A percentile compares a stretch with the other conserved stretches of the same genome.
These are phyloP conservation scores for Thalassiosira profunda DNA, from an alignment of 108 stramenopile species.

Conservation along the genomic window DNA sequence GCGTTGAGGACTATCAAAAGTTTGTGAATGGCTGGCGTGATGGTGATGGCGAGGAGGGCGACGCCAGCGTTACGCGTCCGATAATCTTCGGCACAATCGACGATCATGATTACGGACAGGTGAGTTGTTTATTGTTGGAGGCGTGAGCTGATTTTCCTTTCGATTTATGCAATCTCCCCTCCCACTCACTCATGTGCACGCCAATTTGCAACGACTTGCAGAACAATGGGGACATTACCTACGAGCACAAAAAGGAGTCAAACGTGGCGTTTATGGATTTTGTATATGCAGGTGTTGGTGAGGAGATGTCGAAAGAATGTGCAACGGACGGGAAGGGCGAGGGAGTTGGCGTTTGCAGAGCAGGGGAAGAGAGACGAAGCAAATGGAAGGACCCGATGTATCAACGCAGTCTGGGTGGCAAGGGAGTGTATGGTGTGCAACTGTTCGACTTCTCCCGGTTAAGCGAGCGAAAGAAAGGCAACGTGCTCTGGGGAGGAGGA, in stretches of 20 bases:
- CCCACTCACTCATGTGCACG: too few relatives aligned
- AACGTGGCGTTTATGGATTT: constrained; percentile 70
- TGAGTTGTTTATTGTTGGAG: too few relatives aligned
- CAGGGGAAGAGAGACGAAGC: neutral
- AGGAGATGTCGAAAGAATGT: too few relatives aligned
- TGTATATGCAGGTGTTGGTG: constrained; percentile 23
- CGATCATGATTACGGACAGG: constrained; percentile 88
- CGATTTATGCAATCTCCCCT: too few relatives aligned
- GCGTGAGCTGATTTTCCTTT: too few relatives aligned
- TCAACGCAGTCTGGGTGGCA: constrained; percentile 52
- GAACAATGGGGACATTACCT: too few relatives aligned
- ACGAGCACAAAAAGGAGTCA: constrained; percentile 44
- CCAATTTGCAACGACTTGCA: too few relatives aligned
- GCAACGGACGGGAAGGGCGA: constrained; percentile 12
- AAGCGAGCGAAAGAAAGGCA: constrained; percentile 2
- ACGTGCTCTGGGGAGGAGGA: constrained; percentile 26
- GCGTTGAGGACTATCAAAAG: constrained; percentile 52
- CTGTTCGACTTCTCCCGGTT: constrained; percentile 75
- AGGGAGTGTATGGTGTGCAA: constrained; percentile 85
- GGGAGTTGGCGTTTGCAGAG: neutral
- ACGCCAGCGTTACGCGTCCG: constrained; percentile 2
- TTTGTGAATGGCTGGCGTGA: constrained; percentile 51
- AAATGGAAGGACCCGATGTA: constrained; percentile 49
- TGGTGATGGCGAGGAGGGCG: constrained; percentile 1
- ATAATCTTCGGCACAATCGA: constrained; percentile 82